Conservation (phyloP, 495 filamentous ascomycete species). For the Astrocystis sublimbata region DNA sequence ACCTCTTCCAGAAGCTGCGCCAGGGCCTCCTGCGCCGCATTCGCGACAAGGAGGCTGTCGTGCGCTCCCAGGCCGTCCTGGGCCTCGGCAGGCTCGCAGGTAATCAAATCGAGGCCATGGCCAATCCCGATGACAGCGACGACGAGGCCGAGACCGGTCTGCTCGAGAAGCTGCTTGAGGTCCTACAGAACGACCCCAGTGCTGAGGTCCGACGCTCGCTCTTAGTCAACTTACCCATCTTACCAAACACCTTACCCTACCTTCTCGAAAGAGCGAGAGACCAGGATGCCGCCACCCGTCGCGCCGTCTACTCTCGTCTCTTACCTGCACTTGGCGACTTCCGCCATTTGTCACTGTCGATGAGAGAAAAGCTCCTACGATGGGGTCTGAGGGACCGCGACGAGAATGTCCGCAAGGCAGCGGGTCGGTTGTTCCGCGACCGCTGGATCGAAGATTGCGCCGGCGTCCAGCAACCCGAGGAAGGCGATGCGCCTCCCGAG, state of each 20-base stretch:
- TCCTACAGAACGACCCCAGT: conserved; percentile 91
- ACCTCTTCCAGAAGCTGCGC: conserved; percentile 78
- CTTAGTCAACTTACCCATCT: conserved; percentile 83
- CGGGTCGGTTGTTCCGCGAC: conserved; percentile 85
- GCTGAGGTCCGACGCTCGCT: conserved; percentile 88
- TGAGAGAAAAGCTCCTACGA: conserved; percentile 92
- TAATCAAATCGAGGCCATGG: conserved; percentile 74
- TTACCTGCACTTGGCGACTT: conserved; percentile 93
- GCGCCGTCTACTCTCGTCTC: conserved; percentile 83
- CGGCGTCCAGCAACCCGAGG: conserved; percentile 55
- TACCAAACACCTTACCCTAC: conserved; percentile 79
- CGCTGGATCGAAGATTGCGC: conserved; percentile 96
- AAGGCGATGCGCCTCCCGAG: conserved; percentile 48
- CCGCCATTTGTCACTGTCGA: conserved; percentile 88
- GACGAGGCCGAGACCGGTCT: conserved; percentile 60
- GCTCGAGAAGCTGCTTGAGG: conserved; percentile 80
- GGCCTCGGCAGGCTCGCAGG: conserved; percentile 81
- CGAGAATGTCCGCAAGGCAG: conserved; percentile 90
- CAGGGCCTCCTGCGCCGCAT: conserved; percentile 78
- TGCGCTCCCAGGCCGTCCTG: conserved; percentile 91
- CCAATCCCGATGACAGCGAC: conserved; percentile 65
- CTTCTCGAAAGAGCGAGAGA: conserved; percentile 91
- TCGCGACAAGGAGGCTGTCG: conserved; percentile 87
- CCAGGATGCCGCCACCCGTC: conserved; percentile 75
- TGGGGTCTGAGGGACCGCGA: conserved; percentile 96